A percentile compares a stretch with the other conserved stretches of the same genome.
phyloP scores from a whole-genome alignment of 371 early-diverging fungal species.

The Mucor lusitanicus region DNA sequence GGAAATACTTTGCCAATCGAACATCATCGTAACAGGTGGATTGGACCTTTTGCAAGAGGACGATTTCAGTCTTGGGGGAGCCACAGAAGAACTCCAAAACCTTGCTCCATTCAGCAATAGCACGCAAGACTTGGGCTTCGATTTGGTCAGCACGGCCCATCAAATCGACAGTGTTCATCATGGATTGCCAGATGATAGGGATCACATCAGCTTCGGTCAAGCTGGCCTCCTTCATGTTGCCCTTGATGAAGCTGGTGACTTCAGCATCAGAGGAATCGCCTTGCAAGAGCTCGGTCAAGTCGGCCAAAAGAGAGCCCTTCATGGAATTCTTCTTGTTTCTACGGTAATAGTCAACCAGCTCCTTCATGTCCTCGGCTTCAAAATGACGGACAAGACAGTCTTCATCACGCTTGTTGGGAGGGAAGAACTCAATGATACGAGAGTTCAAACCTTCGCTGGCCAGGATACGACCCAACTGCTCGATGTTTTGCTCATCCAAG shows the following conservation, averaged over 20 bases:
- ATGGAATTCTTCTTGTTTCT: constrained; percentile 69
- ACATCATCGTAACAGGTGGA: constrained; percentile 85
- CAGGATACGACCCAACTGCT: constrained; percentile 73
- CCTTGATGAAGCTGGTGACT: constrained; percentile 66
- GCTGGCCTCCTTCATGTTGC: constrained; percentile 70
- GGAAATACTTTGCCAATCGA: constrained; percentile 85
- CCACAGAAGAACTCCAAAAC: constrained; percentile 74
- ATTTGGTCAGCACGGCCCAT: constrained; percentile 81
- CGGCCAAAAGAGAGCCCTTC: constrained; percentile 65
- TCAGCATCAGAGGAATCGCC: constrained; percentile 55
- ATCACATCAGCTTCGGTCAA: constrained; percentile 79
- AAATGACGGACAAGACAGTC: constrained; percentile 89
- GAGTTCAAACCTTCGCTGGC: constrained; percentile 71
- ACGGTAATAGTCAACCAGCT: constrained; percentile 78
- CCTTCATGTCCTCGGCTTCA: constrained; percentile 89
- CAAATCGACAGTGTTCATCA: constrained; percentile 78
- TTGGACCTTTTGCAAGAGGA: constrained; percentile 83
- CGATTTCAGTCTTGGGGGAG: constrained; percentile 84
- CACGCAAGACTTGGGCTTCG: constrained; percentile 72
- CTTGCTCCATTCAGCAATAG: constrained; percentile 67
- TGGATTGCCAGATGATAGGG: constrained; percentile 79
- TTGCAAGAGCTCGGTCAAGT: constrained; percentile 63
- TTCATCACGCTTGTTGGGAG: constrained; percentile 87
- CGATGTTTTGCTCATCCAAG: constrained; percentile 73
- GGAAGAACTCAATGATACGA: constrained; percentile 87